A percentile compares a stretch with the other conserved stretches of the same genome.
These are phyloP conservation scores for Penicillium subrubescens DNA, from an alignment of 495 filamentous ascomycete species.

Conservation along the genomic window DNA sequence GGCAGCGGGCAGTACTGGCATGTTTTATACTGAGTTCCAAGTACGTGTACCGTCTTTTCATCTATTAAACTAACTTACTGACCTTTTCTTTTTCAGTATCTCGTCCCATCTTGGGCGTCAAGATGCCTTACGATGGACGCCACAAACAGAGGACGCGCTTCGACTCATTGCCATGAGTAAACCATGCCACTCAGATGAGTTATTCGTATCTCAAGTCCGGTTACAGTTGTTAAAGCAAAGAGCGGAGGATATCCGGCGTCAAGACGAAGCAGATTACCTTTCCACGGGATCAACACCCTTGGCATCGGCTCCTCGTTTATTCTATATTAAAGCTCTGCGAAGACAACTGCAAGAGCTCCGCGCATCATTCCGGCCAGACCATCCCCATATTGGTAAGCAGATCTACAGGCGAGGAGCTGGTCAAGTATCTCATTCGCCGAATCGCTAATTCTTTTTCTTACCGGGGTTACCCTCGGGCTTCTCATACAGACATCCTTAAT, in stretches of 20 bases:
- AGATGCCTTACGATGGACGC: conserved; percentile 32
- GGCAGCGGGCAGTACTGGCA: conserved; percentile 29
- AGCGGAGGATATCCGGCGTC: conserved; percentile 27
- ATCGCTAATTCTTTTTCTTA: conserved; percentile 8
- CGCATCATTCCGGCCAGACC: conserved; percentile 18
- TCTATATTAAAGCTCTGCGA: conserved; percentile 33
- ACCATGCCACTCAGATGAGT: conserved; percentile 20
- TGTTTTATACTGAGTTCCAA: conserved; percentile 37
- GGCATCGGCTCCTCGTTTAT: conserved; percentile 17
- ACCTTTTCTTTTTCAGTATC: conserved; percentile 23
- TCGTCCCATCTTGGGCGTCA: conserved; percentile 31
- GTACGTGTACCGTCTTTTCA: conserved; percentile 13
- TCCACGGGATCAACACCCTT: conserved; percentile 9
- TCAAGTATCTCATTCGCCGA: background rate
- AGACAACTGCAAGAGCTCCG: conserved; percentile 24
- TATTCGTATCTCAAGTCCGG: conserved; percentile 32
- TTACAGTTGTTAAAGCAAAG: conserved; percentile 30
- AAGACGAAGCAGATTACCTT: conserved; percentile 23
- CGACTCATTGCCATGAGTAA: conserved; percentile 20
- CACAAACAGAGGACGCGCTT: conserved; percentile 34
- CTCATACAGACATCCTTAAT: conserved; percentile 28
- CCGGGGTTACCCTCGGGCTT: no score
- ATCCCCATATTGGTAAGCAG: conserved; percentile 24
- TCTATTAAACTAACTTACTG: conserved; percentile 2
- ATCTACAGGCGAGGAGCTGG: background rate